Conservation (phyloP, 2,329 filamentous ascomycete species). For the Cucurbitaria berberidis region DNA sequence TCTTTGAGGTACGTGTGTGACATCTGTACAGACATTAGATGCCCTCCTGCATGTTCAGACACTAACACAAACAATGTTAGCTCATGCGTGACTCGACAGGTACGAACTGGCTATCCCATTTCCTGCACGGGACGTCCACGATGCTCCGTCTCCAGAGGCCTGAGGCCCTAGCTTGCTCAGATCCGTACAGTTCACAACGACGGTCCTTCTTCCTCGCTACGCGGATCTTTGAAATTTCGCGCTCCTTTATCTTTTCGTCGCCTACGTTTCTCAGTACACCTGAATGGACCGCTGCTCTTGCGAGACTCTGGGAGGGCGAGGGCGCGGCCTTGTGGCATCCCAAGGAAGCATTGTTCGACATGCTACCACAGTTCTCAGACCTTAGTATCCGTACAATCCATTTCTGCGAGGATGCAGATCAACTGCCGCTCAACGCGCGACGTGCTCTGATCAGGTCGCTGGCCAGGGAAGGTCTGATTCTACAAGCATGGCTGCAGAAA, state of each 20-base stretch:
- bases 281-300: conserved; percentile 25
- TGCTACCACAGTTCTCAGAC: conserved; percentile 28
- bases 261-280: conserved; percentile 29
- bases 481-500: conserved; percentile 20
- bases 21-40: too few relatives aligned
- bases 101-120: conserved; percentile 35
- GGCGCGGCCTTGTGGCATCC: conserved; percentile 23
- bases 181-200: conserved; percentile 5
- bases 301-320: conserved; percentile 22
- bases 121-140: conserved; percentile 35
- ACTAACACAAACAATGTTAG: conserved; percentile 13
- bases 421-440: background rate
- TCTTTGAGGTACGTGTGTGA: conserved; percentile 29
- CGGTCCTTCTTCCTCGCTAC: conserved; percentile 34
- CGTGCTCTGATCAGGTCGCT: conserved; percentile 6
- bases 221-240: conserved; percentile 36
- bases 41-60: background rate
- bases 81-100: conserved; percentile 37
- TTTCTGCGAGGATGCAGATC: conserved; percentile 9
- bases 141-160: conserved; percentile 31
- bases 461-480: conserved; percentile 24
- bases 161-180: conserved; percentile 6
- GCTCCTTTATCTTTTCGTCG: conserved; percentile 32
- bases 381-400: conserved; percentile 21
- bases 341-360: conserved; percentile 36